Percentiles rank a stretch among this genome's conserved stretches.
Conservation (phyloP, 495 filamentous ascomycete species). For the Penicillium salamii region DNA sequence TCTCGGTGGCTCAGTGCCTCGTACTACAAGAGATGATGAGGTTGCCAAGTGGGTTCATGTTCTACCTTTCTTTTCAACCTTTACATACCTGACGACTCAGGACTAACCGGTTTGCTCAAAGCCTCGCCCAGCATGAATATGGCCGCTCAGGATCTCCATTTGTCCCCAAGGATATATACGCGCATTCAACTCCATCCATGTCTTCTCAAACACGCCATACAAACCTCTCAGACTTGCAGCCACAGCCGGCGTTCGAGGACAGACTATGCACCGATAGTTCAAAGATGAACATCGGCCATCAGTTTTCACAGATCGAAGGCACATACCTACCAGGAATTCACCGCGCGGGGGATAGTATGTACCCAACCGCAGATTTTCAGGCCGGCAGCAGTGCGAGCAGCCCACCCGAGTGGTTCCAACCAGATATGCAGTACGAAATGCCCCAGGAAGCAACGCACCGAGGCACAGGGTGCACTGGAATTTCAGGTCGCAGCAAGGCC, state of each 20-base stretch:
- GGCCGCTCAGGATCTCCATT: neutral
- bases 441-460: neutral
- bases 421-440: neutral
- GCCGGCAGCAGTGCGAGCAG: neutral
- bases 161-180: neutral
- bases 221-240: neutral
- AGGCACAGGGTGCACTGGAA: neutral
- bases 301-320: too few species aligned
- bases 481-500: slow-evolving; percentile 3
- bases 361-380: neutral
- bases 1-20: too few species aligned
- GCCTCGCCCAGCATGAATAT: neutral
- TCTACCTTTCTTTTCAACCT: too few species aligned
- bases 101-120: neutral
- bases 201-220: neutral
- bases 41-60: too few species aligned
- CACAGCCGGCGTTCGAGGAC: too few species aligned
- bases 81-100: neutral
- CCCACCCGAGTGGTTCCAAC: neutral
- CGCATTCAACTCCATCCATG: neutral
- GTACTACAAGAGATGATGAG: too few species aligned
- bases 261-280: too few species aligned
- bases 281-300: too few species aligned
- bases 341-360: neutral
- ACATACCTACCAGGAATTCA: neutral